These are phyloP conservation scores for Dictyostelium purpureum DNA, from an alignment of 78 protist species.

Conservation along the genomic window DNA sequence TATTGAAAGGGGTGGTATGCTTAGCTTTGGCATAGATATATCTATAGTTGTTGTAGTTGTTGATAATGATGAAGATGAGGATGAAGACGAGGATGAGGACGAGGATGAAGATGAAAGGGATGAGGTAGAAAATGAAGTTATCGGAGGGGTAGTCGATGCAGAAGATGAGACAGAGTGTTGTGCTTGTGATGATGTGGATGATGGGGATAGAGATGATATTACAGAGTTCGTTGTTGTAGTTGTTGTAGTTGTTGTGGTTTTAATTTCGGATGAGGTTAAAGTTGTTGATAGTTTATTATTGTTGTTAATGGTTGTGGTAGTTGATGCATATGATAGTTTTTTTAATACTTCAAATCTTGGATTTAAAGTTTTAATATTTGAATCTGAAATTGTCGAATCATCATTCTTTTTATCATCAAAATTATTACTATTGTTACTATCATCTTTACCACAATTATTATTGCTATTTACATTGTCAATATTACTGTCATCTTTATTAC, in stretches of 20 bases:
- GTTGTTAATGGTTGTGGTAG: not conserved
- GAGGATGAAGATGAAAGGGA: not conserved
- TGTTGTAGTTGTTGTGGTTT: not conserved
- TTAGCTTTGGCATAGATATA: not conserved
- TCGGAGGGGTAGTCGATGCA: not conserved
- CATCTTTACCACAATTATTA: not conserved
- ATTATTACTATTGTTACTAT: not conserved
- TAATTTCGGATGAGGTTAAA: not conserved
- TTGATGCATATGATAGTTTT: constrained; percentile 31
- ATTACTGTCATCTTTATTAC: not conserved
- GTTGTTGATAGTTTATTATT: not conserved
- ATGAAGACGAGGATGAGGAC: not conserved
- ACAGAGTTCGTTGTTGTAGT: not conserved
- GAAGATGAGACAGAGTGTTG: not conserved
- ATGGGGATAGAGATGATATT: not conserved
- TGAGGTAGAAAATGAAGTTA: not conserved
- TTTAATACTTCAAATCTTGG: constrained; percentile 57
- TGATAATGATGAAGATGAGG: not conserved
- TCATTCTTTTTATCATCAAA: constrained; percentile 17
- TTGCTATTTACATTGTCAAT: not conserved
- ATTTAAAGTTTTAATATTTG: not conserved
- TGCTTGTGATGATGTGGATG: not conserved
- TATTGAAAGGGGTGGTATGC: not conserved
- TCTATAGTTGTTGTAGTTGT: not conserved
- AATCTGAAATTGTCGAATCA: not conserved